Conservation (phyloP, 129 eudicot species). For the Pulicaria dysenterica region DNA sequence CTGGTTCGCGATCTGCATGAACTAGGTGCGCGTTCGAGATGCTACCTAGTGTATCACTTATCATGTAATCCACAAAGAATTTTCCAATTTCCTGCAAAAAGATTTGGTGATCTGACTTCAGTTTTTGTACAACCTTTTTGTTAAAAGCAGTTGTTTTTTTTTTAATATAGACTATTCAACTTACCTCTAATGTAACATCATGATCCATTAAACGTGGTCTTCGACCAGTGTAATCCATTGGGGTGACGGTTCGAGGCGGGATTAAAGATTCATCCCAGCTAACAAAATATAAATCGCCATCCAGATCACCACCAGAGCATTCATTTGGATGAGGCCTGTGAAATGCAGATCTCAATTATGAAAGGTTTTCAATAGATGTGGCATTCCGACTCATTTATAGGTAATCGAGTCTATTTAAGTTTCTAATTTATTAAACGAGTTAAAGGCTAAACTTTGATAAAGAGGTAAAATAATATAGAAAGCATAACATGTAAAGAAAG, state of each 20-base stretch:
- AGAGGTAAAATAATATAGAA: background rate
- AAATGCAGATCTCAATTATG: background rate
- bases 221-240: constrained; percentile 89
- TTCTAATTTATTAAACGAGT: background rate
- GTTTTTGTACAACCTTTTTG: background rate
- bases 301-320: constrained; percentile 99
- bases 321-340: constrained; percentile 98
- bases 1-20: constrained; percentile 84
- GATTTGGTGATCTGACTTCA: constrained; percentile 10
- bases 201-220: constrained; percentile 85
- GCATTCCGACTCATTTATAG: background rate
- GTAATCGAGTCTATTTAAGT: background rate
- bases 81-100: constrained; percentile 72
- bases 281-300: constrained; percentile 81
- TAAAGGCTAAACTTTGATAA: background rate
- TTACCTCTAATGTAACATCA: constrained; percentile 80
- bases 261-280: constrained; percentile 84
- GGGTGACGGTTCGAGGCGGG: constrained; percentile 67
- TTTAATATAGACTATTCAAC: background rate
- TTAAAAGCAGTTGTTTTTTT: background rate
- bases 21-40: constrained; percentile 88
- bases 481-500: background rate
- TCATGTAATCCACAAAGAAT: constrained; percentile 88
- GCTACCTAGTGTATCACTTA: constrained; percentile 71
- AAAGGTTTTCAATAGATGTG: background rate